A percentile compares a stretch with the other conserved stretches of the same genome.
phyloP scores from a whole-genome alignment of 2,329 filamentous ascomycete genomes.

The Pseudogymnoascus sp. region DNA sequence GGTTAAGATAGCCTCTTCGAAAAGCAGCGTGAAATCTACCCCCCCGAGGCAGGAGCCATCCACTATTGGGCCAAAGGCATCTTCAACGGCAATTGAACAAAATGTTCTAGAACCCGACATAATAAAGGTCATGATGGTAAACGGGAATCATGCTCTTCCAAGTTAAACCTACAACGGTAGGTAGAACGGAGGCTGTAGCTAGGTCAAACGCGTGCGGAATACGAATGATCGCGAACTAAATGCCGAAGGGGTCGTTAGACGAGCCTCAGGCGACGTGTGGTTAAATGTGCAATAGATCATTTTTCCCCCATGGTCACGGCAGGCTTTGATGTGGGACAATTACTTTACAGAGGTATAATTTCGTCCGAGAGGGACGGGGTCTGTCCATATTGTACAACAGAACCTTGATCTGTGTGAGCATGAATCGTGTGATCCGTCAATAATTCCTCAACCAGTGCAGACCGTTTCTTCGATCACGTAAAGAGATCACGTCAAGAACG shows the following conservation, averaged over 20 bases:
- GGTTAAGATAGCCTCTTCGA: conserved; percentile 23
- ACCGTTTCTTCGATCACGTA: neutral
- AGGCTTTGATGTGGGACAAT: neutral
- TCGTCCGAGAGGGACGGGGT: neutral
- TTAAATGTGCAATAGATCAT: neutral
- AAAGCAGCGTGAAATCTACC: conserved; percentile 28
- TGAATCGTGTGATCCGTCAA: neutral
- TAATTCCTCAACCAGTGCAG: neutral
- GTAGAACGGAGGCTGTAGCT: neutral
- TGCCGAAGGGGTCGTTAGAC: neutral
- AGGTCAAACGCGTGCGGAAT: neutral
- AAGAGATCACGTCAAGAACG: neutral
- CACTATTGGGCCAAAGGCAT: conserved; percentile 17
- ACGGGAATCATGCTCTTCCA: neutral
- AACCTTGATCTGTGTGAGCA: neutral
- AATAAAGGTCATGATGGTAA: neutral
- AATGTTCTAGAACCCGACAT: neutral
- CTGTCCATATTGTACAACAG: neutral
- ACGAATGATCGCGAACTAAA: neutral
- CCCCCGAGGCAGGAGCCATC: neutral
- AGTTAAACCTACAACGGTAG: neutral
- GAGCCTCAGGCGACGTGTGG: neutral
- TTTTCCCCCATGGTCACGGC: neutral
- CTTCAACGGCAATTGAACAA: neutral
- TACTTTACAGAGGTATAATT: neutral